These are phyloP conservation scores for Aspergillus bridgeri DNA, from an alignment of 495 filamentous ascomycete genomes.

Conservation along the genomic window DNA sequence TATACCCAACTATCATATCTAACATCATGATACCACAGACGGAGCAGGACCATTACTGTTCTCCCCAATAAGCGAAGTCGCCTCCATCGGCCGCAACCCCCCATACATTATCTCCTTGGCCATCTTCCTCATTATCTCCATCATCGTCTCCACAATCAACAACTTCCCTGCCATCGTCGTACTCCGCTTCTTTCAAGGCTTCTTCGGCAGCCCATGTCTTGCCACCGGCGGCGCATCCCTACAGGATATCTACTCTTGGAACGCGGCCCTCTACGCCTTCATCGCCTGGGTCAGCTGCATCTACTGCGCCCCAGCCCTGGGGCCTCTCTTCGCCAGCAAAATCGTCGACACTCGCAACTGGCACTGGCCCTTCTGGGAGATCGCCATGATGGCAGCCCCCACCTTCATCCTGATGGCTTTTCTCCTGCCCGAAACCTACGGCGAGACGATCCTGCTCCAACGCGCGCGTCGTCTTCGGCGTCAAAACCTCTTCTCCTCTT, in stretches of 20 bases:
- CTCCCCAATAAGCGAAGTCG: conserved; percentile 45
- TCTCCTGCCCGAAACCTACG: conserved; percentile 53
- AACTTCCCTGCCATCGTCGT: conserved; percentile 41
- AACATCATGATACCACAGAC: not conserved
- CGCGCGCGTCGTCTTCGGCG: conserved; percentile 49
- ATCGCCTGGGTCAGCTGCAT: conserved; percentile 31
- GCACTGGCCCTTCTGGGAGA: conserved; percentile 42
- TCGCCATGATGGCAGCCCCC: conserved; percentile 42
- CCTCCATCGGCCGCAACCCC: conserved; percentile 41
- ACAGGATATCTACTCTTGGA: conserved; percentile 41
- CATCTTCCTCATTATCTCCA: conserved; percentile 41
- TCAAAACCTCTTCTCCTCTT: conserved; percentile 22
- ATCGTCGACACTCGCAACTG: conserved; percentile 25
- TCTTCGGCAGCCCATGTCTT: conserved; percentile 46
- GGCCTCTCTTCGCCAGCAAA: conserved; percentile 37
- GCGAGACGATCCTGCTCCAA: conserved; percentile 52
- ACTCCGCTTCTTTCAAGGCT: conserved; percentile 47
- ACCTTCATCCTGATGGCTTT: conserved; percentile 48
- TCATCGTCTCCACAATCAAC: conserved; percentile 25
- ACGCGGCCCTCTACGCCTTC: conserved; percentile 29
- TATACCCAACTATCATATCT: not conserved
- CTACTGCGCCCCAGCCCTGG: conserved; percentile 39
- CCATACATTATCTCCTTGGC: conserved; percentile 42
- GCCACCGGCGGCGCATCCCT: conserved; percentile 54
- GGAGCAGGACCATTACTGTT: conserved; percentile 37